Conservation (phyloP, 1,284 basidiomycete species). For the Grifola frondosa region DNA sequence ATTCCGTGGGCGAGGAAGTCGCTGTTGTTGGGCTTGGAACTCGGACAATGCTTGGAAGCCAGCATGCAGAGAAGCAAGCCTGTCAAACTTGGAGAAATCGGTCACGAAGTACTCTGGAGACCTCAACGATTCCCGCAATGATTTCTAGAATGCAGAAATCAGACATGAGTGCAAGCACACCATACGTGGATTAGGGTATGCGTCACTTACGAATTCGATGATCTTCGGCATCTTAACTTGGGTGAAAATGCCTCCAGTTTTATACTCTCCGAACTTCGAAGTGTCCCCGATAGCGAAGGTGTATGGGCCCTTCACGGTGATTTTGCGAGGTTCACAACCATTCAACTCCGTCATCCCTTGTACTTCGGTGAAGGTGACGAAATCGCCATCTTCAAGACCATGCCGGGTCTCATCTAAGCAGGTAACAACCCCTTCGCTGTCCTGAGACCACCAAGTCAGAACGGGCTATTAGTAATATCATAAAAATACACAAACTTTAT, state of each 20-base stretch:
- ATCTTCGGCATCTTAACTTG: slow-evolving; percentile 99
- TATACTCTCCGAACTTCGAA: slow-evolving; percentile 75
- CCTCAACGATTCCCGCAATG: slow-evolving; percentile 83
- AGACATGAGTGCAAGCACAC: slow-evolving; percentile 4
- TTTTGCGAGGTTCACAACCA: slow-evolving; percentile 86
- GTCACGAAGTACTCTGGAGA: slow-evolving; percentile 91
- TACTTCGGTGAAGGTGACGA: slow-evolving; percentile 96
- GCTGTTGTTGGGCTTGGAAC: slow-evolving; percentile 69
- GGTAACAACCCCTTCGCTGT: slow-evolving; percentile 88
- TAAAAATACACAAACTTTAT: slow-evolving; percentile 52
- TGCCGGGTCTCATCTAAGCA: slow-evolving; percentile 97
- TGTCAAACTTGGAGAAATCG: slow-evolving; percentile 98
- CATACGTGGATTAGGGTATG: too few species aligned
- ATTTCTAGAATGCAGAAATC: slow-evolving; percentile 89
- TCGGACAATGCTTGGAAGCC: slow-evolving; percentile 94
- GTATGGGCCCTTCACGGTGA: slow-evolving; percentile 95
- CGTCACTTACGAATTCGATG: slow-evolving; percentile 86
- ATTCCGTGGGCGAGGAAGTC: slow-evolving; percentile 85
- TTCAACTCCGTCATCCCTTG: slow-evolving; percentile 95
- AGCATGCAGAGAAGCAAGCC: slow-evolving; percentile 86
- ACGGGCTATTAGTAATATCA: neutral
- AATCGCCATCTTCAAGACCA: slow-evolving; percentile 97
- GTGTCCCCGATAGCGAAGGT: slow-evolving; percentile 96
- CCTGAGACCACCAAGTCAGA: slow-evolving; percentile 42
- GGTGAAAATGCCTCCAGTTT: slow-evolving; percentile 91